These are phyloP conservation scores for Fomitopsis pinicola DNA, from an alignment of 1,284 basidiomycete species.

Conservation along the genomic window DNA sequence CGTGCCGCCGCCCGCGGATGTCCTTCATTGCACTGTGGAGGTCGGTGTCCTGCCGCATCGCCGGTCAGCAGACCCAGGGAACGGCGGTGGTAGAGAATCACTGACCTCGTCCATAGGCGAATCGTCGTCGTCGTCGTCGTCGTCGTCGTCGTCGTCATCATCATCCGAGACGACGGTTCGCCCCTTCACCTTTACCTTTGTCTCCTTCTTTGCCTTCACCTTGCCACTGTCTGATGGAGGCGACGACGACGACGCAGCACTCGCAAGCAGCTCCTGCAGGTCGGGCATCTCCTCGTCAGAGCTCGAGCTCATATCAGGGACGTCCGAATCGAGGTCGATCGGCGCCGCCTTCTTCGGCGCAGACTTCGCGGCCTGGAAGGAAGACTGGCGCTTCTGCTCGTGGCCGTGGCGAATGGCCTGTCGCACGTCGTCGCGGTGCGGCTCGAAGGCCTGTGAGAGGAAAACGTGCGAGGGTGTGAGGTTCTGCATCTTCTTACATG, in stretches of 20 bases:
- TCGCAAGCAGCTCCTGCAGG: slow-evolving; percentile 24
- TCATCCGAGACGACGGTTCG: background rate
- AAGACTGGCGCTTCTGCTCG: slow-evolving; percentile 9
- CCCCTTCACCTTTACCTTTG: slow-evolving; percentile 6
- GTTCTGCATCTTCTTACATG: slow-evolving; percentile 55
- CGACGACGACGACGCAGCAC: slow-evolving; percentile 6
- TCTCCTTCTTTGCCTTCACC: background rate
- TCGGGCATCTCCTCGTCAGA: slow-evolving; percentile 47
- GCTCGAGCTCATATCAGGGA: slow-evolving; percentile 23
- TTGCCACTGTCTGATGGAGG: background rate
- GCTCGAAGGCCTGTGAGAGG: slow-evolving; percentile 52
- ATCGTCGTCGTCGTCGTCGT: background rate
- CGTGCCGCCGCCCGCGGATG: slow-evolving; percentile 1
- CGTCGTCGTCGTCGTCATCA: background rate
- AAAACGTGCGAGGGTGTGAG: slow-evolving; percentile 45
- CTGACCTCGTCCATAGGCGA: background rate
- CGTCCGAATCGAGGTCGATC: slow-evolving; percentile 9
- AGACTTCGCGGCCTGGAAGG: background rate
- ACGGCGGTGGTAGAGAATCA: background rate
- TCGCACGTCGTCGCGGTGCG: slow-evolving; percentile 31
- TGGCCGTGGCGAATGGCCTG: slow-evolving; percentile 18
- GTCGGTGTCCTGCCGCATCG: background rate
- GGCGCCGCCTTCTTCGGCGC: background rate
- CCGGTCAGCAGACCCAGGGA: background rate
- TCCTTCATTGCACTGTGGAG: background rate